Base-by-base conservation (phyloP, 495 filamentous ascomycete genomes). In the Lineolata rhizophorae region DNA sequence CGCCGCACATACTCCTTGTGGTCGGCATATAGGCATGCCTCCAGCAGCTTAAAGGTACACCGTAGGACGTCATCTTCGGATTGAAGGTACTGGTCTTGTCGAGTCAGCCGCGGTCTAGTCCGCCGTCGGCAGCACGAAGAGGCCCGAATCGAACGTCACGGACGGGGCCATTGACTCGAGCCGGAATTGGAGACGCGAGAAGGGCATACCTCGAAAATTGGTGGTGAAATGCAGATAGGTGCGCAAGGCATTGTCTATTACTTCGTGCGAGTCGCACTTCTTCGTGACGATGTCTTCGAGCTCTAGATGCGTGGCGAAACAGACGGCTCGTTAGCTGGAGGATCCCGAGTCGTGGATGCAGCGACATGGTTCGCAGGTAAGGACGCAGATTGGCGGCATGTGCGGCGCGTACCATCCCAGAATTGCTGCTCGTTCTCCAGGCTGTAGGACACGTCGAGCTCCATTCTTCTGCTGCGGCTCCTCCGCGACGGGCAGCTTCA, bases 341-440 rank as follows among this genome's bases (percentile, higher is more conserved):
- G 6, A 6, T 12, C 5, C 11, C 6, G 6, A 13, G 28, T 13
- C 6, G 6, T 6, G 28, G 16, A 30, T 8, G 8, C 28, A 14
- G 6, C 16, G 28, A 25, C 6, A 14, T 6, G 28, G 14, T 30
- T 6, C 28, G 16, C 6, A 5, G 5, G 6, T 6, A 30, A 30
- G 27, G 14, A 16, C 8, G 27, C 10, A 30, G 27, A 30, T 6
- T 5, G 14, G 29, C 30, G 26, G 40, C 24, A 17, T 22, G 21
- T 33, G 5, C 30, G 30, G 18, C 30, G 57, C 70, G 48, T 46
- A 92, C 85, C 77, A 55, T 70, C 59, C 87, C 87, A 94, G 57
- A 94, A 87, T 55, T 92, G 77, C 50, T 83, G 65, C 58, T 85
- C 82, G 54, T 68, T 75, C 53, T 91, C 80, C 48, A 78, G 60